These are phyloP conservation scores for Grosmannia penicillata DNA, from an alignment of 2,329 filamentous ascomycete species.

Conservation along the genomic window DNA sequence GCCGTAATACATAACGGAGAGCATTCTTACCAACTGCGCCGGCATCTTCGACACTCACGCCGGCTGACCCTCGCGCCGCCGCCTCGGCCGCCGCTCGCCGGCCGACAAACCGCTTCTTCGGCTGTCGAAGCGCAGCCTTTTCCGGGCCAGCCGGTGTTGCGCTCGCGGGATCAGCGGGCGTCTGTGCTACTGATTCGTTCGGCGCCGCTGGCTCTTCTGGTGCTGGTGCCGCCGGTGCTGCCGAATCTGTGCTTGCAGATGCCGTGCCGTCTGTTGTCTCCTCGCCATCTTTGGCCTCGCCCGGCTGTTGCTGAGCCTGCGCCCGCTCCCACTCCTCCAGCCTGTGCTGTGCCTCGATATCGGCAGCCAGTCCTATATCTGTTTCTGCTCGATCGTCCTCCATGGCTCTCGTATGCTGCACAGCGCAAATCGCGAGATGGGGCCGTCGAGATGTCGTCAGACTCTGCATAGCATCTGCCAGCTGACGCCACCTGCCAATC, in stretches of 20 bases:
- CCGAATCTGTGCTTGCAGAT: not conserved
- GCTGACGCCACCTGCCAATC: slow-evolving; percentile 7
- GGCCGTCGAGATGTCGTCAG: not conserved
- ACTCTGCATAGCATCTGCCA: not conserved
- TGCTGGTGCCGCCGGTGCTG: not conserved
- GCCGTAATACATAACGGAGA: too few relatives aligned
- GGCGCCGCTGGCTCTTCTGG: not conserved
- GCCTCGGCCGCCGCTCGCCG: slow-evolving; percentile 56
- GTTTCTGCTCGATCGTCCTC: slow-evolving; percentile 59
- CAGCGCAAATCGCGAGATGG: not conserved
- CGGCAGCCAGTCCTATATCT: slow-evolving; percentile 54
- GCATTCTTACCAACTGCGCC: slow-evolving; percentile 35
- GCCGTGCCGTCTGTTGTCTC: not conserved
- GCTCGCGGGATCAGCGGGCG: slow-evolving; percentile 23
- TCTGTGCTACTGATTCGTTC: slow-evolving; percentile 9
- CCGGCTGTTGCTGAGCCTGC: not conserved
- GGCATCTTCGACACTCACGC: slow-evolving; percentile 33
- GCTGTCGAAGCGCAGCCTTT: slow-evolving; percentile 41
- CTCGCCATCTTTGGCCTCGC: not conserved
- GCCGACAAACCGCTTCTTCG: slow-evolving; percentile 86
- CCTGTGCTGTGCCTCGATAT: slow-evolving; percentile 32
- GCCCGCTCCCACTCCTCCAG: slow-evolving; percentile 18
- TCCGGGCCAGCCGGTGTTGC: not conserved
- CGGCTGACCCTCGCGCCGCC: slow-evolving; percentile 14
- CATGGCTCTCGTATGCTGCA: slow-evolving; percentile 30